Base-by-base conservation (phyloP, 140 eudicot genomes). In the Stevia rebaudiana region DNA sequence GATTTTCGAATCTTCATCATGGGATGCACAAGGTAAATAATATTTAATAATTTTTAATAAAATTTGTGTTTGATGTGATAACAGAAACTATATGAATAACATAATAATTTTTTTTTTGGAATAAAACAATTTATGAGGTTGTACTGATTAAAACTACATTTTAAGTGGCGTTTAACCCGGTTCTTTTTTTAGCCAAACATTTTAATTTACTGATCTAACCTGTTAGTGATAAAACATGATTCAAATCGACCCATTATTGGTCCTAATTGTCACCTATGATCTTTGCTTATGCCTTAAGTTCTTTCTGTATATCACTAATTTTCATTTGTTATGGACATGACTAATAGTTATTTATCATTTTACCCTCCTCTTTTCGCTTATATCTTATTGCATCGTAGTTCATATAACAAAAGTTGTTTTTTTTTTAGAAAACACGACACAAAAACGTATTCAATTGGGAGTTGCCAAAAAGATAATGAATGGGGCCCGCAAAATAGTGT, bases 381-480 rank as follows among this genome's bases (percentile, higher is more conserved):
- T 43, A 50, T 49, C 8, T 70, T 53, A 49, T 23, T 49, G 28
- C 31, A 48, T 49, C 21, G 47, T 69, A 42, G 40, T 11, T 60
- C 31, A 68, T 36, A 24, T 44, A 52, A 74, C 62, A 49, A 59
- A 24, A 52, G 8, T 42, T 74, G 31, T 51, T 44, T 36, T 46
- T 15, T 65, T 23, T 65, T 64, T 71, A 74, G 83, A 78, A 75
- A 84, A 83, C 69, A 31, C 78, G 4, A 79, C 76, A 65, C 96
- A 92, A 63, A 76, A 82, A 69, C 83, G 83, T 63, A 62, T 92
- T 8, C 98, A 92, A 33, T 28, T 88, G 81, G 98, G 98, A 73
- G 82, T 92, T 63, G 96, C 95, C 36, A 88, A 88, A 78, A 92
- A 92, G 82, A 92, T 92, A 57, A 88, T 75, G 80, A 88, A 92